Base-by-base conservation (phyloP, 495 filamentous ascomycete species). In the Aspergillus coremiiformis region DNA sequence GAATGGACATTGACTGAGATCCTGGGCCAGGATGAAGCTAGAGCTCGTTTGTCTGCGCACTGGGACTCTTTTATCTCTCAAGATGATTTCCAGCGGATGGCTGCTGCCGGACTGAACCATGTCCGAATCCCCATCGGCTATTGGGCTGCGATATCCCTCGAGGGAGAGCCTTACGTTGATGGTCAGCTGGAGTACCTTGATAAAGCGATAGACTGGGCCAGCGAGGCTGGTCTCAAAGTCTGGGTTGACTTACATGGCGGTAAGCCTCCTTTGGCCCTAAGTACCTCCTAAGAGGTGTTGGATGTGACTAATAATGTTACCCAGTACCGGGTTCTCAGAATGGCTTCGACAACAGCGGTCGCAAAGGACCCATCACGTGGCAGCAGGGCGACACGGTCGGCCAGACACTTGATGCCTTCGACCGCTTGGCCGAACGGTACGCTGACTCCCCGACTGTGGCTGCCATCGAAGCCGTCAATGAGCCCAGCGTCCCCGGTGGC, bases 61-160 rank as follows among this genome's bases (percentile, higher is more conserved):
- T 87, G 84, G 84, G 64, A 66, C 44, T 71, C 69, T 47, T 90
- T 78, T 71, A 82, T 90, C 59, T 85, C 81, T 5, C 66, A 80
- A 54, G 74, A 66, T 33, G 87, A 91, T 64, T 85, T 91, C 58
- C 64, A 72, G 6, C 71, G 83, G 44, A 90, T 91, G 44, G 78
- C 78, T 12, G 62, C 64, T 5, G 70, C 76, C 3, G 87, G 87
- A 12, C 62, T 90, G 55, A 90, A 89, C 64, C 83, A 87, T 49
- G 84, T 90, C 32, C 76, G 87, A 47, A 90, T 92, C 47, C 87
- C 87, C 2, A 76, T 91, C 48, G 87, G 87, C 14, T 90, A 90
- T 63, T 92, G 87, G 87, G 83, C 84, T 29, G 65, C 86, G 15
- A 70, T 69, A 15, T 79, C 79, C 3, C 50, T 79, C 5, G 56